Evolutionary conservation across 2,329 filamentous ascomycete species (phyloP), one percentile per base, ranked within the genome.

Genomic region (Podosphaera leucotricha): DNA sequence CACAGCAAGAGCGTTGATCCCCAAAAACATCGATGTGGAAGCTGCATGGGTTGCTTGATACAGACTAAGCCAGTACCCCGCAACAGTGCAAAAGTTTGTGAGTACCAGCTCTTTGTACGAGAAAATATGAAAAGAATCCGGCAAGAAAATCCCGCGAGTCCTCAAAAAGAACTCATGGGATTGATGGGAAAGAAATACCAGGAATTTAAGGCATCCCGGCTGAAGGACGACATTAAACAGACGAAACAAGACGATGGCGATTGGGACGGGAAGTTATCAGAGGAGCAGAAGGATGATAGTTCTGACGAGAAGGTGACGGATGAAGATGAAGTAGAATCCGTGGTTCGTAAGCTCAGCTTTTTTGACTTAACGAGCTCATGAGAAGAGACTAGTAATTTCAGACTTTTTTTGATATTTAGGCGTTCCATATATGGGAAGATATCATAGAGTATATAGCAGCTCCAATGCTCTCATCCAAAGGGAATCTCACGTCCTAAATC

Each of bases 1-100:
- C 87, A 95, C 60, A 85, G 78, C 15, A 83, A 79, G 61, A 90
- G 81, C 56, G 81, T 95, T 51, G 75, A 94, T 58, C 68, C 78
- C 0, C 57, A 57, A 24, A 70, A 72, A 41, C 77, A 85, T 53
- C 70, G 72, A 1, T 95, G 87, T 58, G 84, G 84, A 1, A 63
- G 59, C n/a, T 95, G 87, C 59, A 79, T 75, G 55, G 66, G 71
- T 3, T 59, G 60, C 43, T 61, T 98, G 50, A 64, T 73, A 53
- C 90, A 95, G 66, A 77, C 77, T 7, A 85, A 82, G 58, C 87
- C 87, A 0, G 70, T 70, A 35, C 85, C 85, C 0, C 66, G 80
- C 37, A 63, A 61, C 2, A 48, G 1, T 46, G 44, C 6, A 46
- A 48, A 58, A 41, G 59, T 60, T 46, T 64, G 55, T 33, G 68